These are phyloP conservation scores for Nemania sp. DNA, from an alignment of 2,329 filamentous ascomycete species.

Conservation along the genomic window DNA sequence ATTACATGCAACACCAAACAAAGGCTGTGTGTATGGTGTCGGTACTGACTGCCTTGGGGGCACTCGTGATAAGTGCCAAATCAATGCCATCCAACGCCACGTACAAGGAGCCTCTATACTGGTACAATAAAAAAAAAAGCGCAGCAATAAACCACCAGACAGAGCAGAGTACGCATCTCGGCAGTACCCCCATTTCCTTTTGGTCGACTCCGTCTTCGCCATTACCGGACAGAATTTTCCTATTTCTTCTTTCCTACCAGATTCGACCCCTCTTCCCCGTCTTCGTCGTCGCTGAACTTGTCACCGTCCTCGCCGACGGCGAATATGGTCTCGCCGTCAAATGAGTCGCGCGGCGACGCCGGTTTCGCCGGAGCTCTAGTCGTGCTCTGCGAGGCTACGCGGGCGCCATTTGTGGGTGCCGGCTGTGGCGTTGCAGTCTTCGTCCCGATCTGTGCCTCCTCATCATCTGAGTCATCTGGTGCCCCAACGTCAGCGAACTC, in stretches of 20 bases:
- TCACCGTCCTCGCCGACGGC: slow-evolving; percentile 86
- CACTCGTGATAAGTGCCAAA: slow-evolving; percentile 20
- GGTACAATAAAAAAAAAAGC: slow-evolving; percentile 32
- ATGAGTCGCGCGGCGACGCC: slow-evolving; percentile 61
- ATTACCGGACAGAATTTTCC: not conserved
- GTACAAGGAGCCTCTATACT: slow-evolving; percentile 31
- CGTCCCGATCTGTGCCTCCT: slow-evolving; percentile 57
- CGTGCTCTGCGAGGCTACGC: slow-evolving; percentile 30
- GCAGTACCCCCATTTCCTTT: not conserved
- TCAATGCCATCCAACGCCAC: slow-evolving; percentile 33
- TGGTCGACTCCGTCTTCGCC: not conserved
- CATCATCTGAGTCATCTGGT: slow-evolving; percentile 65
- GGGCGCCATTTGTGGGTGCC: slow-evolving; percentile 24
- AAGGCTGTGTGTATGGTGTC: too few species aligned
- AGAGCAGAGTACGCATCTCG: not conserved
- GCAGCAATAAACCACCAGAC: not conserved
- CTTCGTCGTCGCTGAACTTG: slow-evolving; percentile 78
- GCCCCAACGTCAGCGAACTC: slow-evolving; percentile 92
- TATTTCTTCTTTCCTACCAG: slow-evolving; percentile 55
- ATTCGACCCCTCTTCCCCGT: slow-evolving; percentile 60
- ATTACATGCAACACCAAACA: slow-evolving; percentile 9
- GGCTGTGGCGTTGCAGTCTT: slow-evolving; percentile 39
- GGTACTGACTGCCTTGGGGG: slow-evolving; percentile 9
- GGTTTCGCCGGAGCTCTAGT: slow-evolving; percentile 40
- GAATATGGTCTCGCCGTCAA: slow-evolving; percentile 91